Percentiles rank a stretch among this genome's conserved stretches.
Conservation (phyloP, 2,329 filamentous ascomycete species). For the Alternaria sp. region DNA sequence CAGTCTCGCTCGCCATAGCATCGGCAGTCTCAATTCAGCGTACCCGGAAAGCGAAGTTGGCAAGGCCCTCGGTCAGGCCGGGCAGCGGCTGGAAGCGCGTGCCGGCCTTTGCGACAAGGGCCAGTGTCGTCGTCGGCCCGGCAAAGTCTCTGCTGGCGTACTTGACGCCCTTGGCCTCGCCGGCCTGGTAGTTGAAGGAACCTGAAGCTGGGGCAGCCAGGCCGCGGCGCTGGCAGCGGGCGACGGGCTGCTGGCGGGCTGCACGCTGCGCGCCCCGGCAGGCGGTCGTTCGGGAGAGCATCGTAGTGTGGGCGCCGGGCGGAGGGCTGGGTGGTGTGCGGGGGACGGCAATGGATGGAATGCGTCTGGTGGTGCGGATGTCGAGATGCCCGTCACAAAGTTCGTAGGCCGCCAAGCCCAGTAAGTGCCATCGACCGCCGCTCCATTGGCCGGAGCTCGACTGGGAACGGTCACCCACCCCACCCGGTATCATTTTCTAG, state of each 20-base stretch:
- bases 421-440: slow-evolving; percentile 11
- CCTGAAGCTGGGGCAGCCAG: slow-evolving; percentile 73
- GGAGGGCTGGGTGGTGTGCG: slow-evolving; percentile 56
- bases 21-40: slow-evolving; percentile 22
- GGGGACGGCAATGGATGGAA: slow-evolving; percentile 55
- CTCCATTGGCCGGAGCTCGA: slow-evolving; percentile 14
- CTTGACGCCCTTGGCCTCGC: slow-evolving; percentile 88
- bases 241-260: slow-evolving; percentile 64
- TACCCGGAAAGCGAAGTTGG: slow-evolving; percentile 98
- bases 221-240: slow-evolving; percentile 62
- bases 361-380: slow-evolving; percentile 21
- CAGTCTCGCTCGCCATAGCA: slow-evolving; percentile 20
- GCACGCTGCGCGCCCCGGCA: slow-evolving; percentile 69
- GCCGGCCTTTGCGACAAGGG: slow-evolving; percentile 91
- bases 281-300: slow-evolving; percentile 72
- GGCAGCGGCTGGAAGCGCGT: slow-evolving; percentile 90
- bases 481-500: slow-evolving; percentile 12
- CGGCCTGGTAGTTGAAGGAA: slow-evolving; percentile 85
- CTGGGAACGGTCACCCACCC: slow-evolving; percentile 11
- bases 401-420: slow-evolving; percentile 14
- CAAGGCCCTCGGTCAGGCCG: slow-evolving; percentile 86
- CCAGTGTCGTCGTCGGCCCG: slow-evolving; percentile 87
- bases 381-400: slow-evolving; percentile 17
- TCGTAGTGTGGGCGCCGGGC: slow-evolving; percentile 53
- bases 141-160: slow-evolving; percentile 88